Percentiles rank a stretch among this genome's conserved stretches.
phyloP scores from a whole-genome alignment of 2,329 filamentous ascomycete species.

The Monilinia laxa region DNA sequence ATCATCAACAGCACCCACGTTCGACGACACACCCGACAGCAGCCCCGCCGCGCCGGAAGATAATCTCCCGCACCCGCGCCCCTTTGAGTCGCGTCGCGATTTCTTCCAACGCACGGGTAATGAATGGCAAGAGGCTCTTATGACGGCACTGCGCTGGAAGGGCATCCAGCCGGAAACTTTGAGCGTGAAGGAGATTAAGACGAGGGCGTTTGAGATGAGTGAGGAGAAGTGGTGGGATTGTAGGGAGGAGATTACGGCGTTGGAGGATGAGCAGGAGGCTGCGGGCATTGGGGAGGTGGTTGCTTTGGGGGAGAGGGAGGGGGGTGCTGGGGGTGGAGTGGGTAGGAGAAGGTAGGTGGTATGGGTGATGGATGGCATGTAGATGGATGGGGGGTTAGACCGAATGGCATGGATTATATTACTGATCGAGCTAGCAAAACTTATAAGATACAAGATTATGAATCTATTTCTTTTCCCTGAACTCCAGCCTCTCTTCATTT shows the following conservation, averaged over 20 bases:
- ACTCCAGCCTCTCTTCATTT: background rate
- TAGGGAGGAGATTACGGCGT: constrained; percentile 82
- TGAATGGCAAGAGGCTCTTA: constrained; percentile 86
- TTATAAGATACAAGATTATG: background rate
- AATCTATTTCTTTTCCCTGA: background rate
- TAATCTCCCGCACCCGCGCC: constrained; percentile 41
- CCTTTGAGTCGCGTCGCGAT: constrained; percentile 83
- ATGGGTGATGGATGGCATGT: background rate
- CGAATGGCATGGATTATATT: background rate
- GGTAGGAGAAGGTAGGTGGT: constrained; percentile 34
- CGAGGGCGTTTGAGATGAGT: constrained; percentile 83
- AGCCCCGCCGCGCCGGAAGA: constrained; percentile 33
- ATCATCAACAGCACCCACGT: constrained; percentile 43
- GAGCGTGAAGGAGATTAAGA: constrained; percentile 86
- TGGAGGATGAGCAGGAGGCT: constrained; percentile 94
- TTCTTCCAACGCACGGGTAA: constrained; percentile 87
- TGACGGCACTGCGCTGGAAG: constrained; percentile 71
- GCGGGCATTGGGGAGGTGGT: constrained; percentile 87
- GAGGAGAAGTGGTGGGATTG: constrained; percentile 99
- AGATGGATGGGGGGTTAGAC: background rate
- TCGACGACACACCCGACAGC: constrained; percentile 51
- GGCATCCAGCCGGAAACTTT: constrained; percentile 65
- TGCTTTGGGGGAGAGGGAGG: constrained; percentile 58
- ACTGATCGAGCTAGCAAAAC: background rate
- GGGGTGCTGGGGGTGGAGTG: constrained; percentile 26